A percentile compares a stretch with the other conserved stretches of the same genome.
Evolutionary conservation across 768 basidiomycete genomes (phyloP).

Genomic region (Pulveroboletus sp.): DNA sequence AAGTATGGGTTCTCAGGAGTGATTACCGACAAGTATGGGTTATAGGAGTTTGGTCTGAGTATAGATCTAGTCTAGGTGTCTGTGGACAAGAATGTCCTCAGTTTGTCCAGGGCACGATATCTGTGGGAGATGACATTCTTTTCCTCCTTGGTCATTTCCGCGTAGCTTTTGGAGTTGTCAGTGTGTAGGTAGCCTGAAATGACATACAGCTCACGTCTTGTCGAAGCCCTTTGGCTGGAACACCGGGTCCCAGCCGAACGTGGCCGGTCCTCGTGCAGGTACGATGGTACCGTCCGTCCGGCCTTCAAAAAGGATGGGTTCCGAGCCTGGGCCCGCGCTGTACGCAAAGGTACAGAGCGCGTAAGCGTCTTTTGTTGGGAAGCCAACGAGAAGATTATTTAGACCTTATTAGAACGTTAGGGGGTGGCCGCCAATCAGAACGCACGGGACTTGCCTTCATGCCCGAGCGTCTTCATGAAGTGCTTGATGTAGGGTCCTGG

Average conservation of each 20-base stretch:
- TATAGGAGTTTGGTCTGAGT: no score
- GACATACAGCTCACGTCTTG: conserved; percentile 55
- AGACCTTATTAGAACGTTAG: conserved; percentile 45
- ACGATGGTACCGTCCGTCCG: conserved; percentile 89
- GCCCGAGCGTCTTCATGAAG: conserved; percentile 79
- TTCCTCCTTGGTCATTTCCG: conserved; percentile 60
- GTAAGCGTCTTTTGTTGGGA: conserved; percentile 73
- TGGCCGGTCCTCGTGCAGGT: conserved; percentile 66
- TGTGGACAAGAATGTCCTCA: conserved; percentile 40
- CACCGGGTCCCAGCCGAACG: conserved; percentile 90
- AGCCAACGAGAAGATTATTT: conserved; percentile 75
- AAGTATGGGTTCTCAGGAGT: no score
- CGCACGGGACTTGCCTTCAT: conserved; percentile 54
- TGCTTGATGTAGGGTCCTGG: conserved; percentile 98
- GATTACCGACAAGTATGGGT: no score
- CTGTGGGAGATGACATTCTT: conserved; percentile 69
- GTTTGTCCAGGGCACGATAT: conserved; percentile 57
- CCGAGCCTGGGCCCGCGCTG: conserved; percentile 72
- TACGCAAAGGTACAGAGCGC: conserved; percentile 98
- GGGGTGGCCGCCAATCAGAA: background rate
- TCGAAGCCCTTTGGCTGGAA: conserved; percentile 76
- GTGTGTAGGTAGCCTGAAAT: background rate
- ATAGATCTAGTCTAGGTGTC: no score
- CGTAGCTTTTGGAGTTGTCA: conserved; percentile 40
- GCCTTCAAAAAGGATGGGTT: conserved; percentile 84